Percentiles rank a stretch among this genome's conserved stretches.
Evolutionary conservation across 2,329 filamentous ascomycete species (phyloP).

Genomic region (Penicillium sp.): DNA sequence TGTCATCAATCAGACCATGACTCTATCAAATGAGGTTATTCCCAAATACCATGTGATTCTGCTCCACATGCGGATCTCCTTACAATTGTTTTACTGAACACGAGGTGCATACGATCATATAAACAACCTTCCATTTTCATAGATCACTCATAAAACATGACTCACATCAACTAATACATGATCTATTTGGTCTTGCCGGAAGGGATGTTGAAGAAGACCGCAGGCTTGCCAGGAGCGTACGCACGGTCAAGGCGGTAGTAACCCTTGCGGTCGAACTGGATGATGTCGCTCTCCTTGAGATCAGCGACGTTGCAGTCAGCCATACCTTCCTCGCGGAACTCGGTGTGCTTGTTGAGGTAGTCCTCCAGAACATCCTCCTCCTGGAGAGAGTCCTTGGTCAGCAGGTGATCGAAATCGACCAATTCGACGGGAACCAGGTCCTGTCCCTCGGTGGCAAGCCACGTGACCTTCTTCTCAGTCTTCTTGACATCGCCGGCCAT

Average conservation of each 20-base stretch:
- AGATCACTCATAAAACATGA: slow-evolving; percentile 5
- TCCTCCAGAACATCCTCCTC: slow-evolving; percentile 84
- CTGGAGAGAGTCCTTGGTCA: slow-evolving; percentile 91
- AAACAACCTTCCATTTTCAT: background rate
- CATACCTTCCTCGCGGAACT: slow-evolving; percentile 68
- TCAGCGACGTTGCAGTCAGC: slow-evolving; percentile 77
- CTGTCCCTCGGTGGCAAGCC: slow-evolving; percentile 75
- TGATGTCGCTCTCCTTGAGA: slow-evolving; percentile 83
- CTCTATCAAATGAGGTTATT: background rate
- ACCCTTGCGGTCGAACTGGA: slow-evolving; percentile 91
- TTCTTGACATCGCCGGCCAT: slow-evolving; percentile 90
- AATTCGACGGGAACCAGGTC: slow-evolving; percentile 77
- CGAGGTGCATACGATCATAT: background rate
- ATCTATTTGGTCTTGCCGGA: slow-evolving; percentile 56
- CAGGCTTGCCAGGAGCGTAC: slow-evolving; percentile 57
- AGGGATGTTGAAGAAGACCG: slow-evolving; percentile 67
- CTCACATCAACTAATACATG: background rate
- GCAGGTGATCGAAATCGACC: slow-evolving; percentile 91
- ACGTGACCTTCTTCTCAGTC: slow-evolving; percentile 95
- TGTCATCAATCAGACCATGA: background rate
- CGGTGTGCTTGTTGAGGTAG: slow-evolving; percentile 73
- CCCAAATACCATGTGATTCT: background rate
- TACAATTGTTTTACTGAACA: background rate
- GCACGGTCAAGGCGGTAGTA: slow-evolving; percentile 80
- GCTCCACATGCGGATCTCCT: background rate